Evolutionary conservation across 495 filamentous ascomycete species (phyloP), one percentile per base, ranked within the genome.

Genomic region (Pyrenopolyporus hunteri): DNA sequence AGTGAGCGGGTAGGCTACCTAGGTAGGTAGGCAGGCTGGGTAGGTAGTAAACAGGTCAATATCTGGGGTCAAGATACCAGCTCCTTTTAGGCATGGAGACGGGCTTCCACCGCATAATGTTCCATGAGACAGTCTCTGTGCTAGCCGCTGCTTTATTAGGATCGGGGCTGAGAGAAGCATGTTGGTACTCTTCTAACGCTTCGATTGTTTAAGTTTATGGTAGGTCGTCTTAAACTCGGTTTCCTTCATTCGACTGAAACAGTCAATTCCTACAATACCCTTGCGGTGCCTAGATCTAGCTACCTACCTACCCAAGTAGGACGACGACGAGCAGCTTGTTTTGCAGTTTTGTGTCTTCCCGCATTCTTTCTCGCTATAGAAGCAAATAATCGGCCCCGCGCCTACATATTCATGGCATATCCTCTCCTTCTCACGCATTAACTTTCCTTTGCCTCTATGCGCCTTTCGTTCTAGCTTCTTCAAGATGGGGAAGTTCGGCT

Each of bases 401-500:
- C 22, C 5, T 13, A 25, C 26, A 45, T 26, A 7, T 17, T 9
- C 23, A 45, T 16, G 11, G 0, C 16, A 26, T 14, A 6, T 28
- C 28, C 22, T 45, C 23, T 3, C 28, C 23, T 45, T 26, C 42
- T 45, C 13, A 6, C 14, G 6, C 13, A 22, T 33, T 19, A 7
- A 9, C 42, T 14, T 10, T 29, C 53, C 32, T 20, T 39, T 46
- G 32, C 22, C 33, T 44, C 23, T n/a, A 9, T n/a, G 22, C 6
- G 9, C 19, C n/a, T 5, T 32, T 23, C 29, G 25, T 17, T 32
- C 26, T 51, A 16, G 43, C 37, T 43, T 23, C 29, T 17, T 49
- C 52, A 65, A 57, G 29, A 70, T 70, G 67, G 65, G 53, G 60
- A 39, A 32, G 39, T 53, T 65, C 28, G 37, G 35, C 37, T 52